phyloP scores from a whole-genome alignment of 371 early-diverging fungal species.

The Blakeslea trispora region DNA sequence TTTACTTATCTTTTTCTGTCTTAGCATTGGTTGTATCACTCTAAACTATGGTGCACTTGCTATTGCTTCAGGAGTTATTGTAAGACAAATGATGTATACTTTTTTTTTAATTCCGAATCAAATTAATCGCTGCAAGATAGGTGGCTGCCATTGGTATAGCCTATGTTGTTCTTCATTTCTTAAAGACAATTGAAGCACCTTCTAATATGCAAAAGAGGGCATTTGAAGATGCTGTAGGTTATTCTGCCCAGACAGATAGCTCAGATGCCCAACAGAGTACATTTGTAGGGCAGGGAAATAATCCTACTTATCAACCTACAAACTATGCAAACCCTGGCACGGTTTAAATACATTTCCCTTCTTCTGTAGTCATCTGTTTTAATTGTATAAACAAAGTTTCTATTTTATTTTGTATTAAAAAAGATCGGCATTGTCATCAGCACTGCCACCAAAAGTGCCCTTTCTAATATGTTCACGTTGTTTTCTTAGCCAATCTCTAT shows the following conservation, averaged over 20 bases:
- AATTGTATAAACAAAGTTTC: background rate
- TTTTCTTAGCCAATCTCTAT: conserved; percentile 88
- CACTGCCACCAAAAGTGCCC: conserved; percentile 63
- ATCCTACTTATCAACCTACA: conserved; percentile 21
- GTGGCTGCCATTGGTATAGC: conserved; percentile 20
- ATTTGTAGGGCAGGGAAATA: conserved; percentile 7
- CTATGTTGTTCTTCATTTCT: conserved; percentile 25
- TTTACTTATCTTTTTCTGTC: background rate
- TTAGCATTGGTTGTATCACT: conserved; percentile 26
- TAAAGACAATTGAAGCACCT: conserved; percentile 23
- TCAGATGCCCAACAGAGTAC: conserved; percentile 1
- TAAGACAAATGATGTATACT: conserved; percentile 9
- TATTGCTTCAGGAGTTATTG: conserved; percentile 31
- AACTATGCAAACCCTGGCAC: conserved; percentile 16
- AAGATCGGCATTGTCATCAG: conserved; percentile 24
- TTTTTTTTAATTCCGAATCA: background rate
- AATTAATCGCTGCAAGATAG: conserved; percentile 9
- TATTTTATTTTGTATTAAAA: conserved; percentile 10
- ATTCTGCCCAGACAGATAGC: conserved; percentile 3
- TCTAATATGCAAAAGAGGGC: conserved; percentile 29
- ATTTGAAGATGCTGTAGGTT: conserved; percentile 26
- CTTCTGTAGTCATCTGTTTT: no score
- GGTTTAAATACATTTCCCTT: no score
- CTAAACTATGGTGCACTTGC: conserved; percentile 22
- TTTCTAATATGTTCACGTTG: conserved; percentile 83